These are phyloP conservation scores for Suillus subaureus DNA, from an alignment of 768 basidiomycete genomes.

Conservation along the genomic window DNA sequence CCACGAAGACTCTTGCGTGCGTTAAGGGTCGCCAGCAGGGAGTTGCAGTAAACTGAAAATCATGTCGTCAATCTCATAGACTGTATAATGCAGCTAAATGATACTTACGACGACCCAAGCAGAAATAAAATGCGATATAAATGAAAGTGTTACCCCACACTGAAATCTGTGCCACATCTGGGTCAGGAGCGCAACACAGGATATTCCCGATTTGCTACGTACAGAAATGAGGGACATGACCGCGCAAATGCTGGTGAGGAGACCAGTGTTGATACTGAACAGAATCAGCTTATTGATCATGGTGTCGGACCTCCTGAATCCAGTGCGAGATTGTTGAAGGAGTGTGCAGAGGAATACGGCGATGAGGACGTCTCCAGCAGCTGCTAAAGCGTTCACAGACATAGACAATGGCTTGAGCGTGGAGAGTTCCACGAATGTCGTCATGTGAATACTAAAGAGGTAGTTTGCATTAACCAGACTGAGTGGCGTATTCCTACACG, in stretches of 20 bases:
- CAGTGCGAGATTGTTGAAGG: conserved; percentile 50
- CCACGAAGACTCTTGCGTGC: conserved; percentile 49
- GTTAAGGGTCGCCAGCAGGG: conserved; percentile 62
- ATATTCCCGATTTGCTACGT: conserved; percentile 5
- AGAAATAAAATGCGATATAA: conserved; percentile 63
- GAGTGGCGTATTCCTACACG: not conserved
- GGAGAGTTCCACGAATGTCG: conserved; percentile 46
- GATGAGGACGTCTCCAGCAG: conserved; percentile 50
- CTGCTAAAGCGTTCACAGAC: conserved; percentile 52
- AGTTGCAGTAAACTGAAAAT: conserved; percentile 56
- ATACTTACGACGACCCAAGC: conserved; percentile 54
- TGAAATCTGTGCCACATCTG: conserved; percentile 39
- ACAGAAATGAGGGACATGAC: conserved; percentile 57
- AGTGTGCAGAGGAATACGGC: conserved; percentile 48
- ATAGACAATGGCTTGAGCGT: conserved; percentile 53
- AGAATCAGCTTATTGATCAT: conserved; percentile 55
- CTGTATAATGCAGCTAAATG: not conserved
- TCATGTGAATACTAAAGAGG: conserved; percentile 36
- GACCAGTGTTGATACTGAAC: conserved; percentile 51
- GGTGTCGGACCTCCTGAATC: conserved; percentile 55
- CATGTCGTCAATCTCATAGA: conserved; percentile 3
- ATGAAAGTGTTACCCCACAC: conserved; percentile 50
- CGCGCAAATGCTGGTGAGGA: conserved; percentile 50
- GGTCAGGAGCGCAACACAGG: not conserved
- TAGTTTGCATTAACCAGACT: conserved; percentile 8